Evolutionary conservation across 163 green algal genomes (phyloP).

Genomic region (Chlamydomonas reinhardtii): DNA sequence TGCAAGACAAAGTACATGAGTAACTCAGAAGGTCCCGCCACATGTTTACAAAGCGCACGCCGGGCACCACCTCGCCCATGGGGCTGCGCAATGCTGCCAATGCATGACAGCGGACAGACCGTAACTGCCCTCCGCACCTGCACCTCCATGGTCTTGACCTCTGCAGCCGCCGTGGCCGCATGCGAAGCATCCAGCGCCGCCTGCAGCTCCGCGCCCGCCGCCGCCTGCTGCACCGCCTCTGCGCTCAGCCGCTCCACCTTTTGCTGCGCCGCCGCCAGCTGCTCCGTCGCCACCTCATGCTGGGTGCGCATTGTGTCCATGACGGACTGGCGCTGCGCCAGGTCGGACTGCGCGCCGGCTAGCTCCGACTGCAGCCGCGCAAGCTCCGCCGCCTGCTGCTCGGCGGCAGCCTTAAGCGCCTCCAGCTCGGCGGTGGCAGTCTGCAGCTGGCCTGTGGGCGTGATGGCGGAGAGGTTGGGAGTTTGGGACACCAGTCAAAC

Average conservation of each 20-base stretch:
- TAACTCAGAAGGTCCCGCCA: too few species aligned
- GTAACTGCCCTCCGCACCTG: background rate
- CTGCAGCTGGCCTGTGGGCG: constrained; percentile 16
- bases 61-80: too few species aligned
- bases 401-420: background rate
- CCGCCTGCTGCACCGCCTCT: background rate
- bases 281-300: background rate
- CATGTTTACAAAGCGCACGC: too few species aligned
- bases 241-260: background rate
- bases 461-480: too few species aligned
- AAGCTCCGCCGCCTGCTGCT: constrained; percentile 6
- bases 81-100: too few species aligned
- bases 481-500: too few species aligned
- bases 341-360: background rate
- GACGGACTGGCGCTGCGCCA: background rate
- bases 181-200: constrained; percentile 11
- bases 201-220: background rate
- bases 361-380: background rate
- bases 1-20: background rate
- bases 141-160: constrained; percentile 35
- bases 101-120: too few species aligned
- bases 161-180: background rate
- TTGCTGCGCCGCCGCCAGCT: background rate
- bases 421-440: constrained; percentile 1
- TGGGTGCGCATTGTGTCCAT: constrained; percentile 15